These are phyloP conservation scores for Syncephalastrum monosporum DNA, from an alignment of 371 early-diverging fungal genomes.

Conservation along the genomic window DNA sequence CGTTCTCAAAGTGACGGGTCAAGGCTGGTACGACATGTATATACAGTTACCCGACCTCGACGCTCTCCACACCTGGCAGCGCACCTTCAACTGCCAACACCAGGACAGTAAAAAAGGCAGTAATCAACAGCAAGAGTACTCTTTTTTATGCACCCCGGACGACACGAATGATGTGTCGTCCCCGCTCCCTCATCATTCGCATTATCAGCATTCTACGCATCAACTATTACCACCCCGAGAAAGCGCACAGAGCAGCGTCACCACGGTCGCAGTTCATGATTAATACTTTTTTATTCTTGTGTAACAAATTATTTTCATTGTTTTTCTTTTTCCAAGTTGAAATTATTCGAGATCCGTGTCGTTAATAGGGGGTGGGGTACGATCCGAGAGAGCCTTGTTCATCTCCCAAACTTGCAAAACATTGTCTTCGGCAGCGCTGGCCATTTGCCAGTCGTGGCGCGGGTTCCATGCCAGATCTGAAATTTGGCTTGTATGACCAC, in stretches of 20 bases:
- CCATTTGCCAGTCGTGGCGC: constrained; percentile 93
- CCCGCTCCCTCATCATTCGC: background rate
- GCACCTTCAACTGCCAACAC: constrained; percentile 24
- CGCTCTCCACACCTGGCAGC: constrained; percentile 48
- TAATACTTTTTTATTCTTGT: constrained; percentile 3
- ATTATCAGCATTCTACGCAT: constrained; percentile 5
- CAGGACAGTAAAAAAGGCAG: constrained; percentile 5
- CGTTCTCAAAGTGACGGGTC: constrained; percentile 51
- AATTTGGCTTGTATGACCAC: constrained; percentile 97
- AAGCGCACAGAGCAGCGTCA: constrained; percentile 14
- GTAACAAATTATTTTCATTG: constrained; percentile 1
- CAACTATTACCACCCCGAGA: constrained; percentile 7
- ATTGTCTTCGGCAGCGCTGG: constrained; percentile 95
- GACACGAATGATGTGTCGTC: background rate
- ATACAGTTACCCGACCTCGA: constrained; percentile 52
- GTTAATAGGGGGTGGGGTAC: background rate
- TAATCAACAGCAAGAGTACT: no score
- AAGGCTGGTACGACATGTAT: constrained; percentile 48
- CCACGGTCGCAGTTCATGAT: constrained; percentile 7
- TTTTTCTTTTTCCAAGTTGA: constrained; percentile 1
- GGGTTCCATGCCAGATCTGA: constrained; percentile 98
- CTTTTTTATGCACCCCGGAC: background rate
- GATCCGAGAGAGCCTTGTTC: constrained; percentile 34
- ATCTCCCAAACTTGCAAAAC: constrained; percentile 98
- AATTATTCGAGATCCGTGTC: background rate